Base-by-base conservation (phyloP, 129 eudicot genomes). In the Heracleum sosnowskyi region DNA sequence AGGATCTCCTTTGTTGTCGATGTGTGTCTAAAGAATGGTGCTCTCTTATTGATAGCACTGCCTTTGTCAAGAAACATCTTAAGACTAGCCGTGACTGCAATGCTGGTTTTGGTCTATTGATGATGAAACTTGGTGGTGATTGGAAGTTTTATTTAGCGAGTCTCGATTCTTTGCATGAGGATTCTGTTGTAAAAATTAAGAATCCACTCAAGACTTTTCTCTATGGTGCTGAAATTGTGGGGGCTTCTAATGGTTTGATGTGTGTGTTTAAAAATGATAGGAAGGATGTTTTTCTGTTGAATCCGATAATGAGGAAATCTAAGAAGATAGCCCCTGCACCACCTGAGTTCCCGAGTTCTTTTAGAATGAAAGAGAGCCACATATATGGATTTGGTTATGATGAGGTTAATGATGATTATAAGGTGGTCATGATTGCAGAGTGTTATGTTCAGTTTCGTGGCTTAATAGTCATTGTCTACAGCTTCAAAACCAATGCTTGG, bases 221-320 rank as follows among this genome's bases (percentile, higher is more conserved):
- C 0, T 18, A 0, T 44, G 84, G 70, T 39, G 51, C 84, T 4
- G 70, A 76, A 0, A 29, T 85, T 5, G 57, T 82, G 37, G 88
- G 88, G 6, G 68, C 82, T 2, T 82, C 82, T 35, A 82, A 85
- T 33, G 88, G 86, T 16, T 29, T 85, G 1, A 45, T 85, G 0
- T 76, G 79, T 20, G 49, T 82, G 62, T 79, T 26, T 2, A 26
- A 60, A 12, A 60, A 78, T 28, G 73, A 82, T 34, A 66, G 70
- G 8, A 9, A 47, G 26, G 42, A 16, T 4, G 68, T 17, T 9
- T n/a, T 31, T 18, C 0, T 75, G 2, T 75, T 62, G 18, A 75
- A 75, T 9, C 78, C 78, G 16, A 15, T 28, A 1, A 49, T 16
- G 0, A 28, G 28, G 36, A 75, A 47, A 44, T 47, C 0, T 39